These are phyloP conservation scores for Amanita pallidorosea DNA, from an alignment of 768 basidiomycete species.

Conservation along the genomic window DNA sequence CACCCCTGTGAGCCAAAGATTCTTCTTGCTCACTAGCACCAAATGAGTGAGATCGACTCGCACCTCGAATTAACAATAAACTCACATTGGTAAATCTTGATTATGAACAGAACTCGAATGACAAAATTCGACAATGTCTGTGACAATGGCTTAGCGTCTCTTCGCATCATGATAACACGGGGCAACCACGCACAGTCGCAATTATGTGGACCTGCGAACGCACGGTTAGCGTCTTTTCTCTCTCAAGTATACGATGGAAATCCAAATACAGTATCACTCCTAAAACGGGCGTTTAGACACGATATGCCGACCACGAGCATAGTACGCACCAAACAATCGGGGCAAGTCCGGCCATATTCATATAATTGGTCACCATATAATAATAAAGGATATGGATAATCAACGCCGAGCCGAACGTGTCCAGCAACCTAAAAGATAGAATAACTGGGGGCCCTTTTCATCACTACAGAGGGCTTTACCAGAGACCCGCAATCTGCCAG, in stretches of 20 bases:
- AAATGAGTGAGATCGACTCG: not conserved
- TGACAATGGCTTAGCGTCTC: not conserved
- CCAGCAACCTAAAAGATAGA: constrained; percentile 29
- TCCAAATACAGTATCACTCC: no score
- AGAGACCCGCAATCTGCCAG: not conserved
- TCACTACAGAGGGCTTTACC: not conserved
- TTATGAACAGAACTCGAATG: constrained; percentile 41
- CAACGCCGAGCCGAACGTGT: constrained; percentile 45
- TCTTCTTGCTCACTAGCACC: constrained; percentile 32
- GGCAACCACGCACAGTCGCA: constrained; percentile 31
- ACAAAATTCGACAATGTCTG: constrained; percentile 41
- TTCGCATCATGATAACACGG: not conserved
- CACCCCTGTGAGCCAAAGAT: constrained; percentile 27
- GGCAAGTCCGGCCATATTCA: constrained; percentile 21
- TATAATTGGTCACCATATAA: constrained; percentile 47
- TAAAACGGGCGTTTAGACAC: no score
- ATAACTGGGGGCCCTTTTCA: not conserved
- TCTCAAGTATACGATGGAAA: not conserved
- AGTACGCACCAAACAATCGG: constrained; percentile 30
- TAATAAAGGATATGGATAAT: constrained; percentile 46
- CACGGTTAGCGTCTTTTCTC: no score
- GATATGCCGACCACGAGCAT: not conserved
- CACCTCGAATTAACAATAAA: constrained; percentile 3
- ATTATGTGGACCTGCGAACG: constrained; percentile 37
- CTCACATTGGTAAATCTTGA: constrained; percentile 40